Evolutionary conservation across 345 rosid species (phyloP).

Genomic region (Eucalyptus tenuipes): DNA sequence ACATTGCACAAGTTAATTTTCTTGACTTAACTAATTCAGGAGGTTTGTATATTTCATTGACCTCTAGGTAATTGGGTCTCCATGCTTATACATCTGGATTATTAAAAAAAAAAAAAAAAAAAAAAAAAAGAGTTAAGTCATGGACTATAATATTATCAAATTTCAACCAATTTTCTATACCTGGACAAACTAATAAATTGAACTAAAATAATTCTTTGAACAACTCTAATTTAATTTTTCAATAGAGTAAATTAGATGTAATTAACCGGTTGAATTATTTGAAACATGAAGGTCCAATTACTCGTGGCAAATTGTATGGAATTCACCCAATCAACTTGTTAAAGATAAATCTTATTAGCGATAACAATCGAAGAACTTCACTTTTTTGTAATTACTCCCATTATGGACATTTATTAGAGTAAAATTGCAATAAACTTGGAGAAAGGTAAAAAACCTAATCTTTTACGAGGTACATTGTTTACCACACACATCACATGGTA

Average conservation of each 20-base stretch:
- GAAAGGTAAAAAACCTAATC: background rate
- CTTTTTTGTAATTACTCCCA: background rate
- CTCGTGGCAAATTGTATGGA: background rate
- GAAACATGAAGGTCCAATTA: background rate
- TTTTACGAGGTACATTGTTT: background rate
- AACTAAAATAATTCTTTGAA: background rate
- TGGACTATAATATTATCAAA: background rate
- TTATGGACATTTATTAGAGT: background rate
- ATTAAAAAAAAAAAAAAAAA: too few species aligned
- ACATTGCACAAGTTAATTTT: background rate
- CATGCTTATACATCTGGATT: too few species aligned
- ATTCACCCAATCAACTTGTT: background rate
- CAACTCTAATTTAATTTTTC: background rate
- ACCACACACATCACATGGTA: too few species aligned
- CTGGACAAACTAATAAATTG: too few species aligned
- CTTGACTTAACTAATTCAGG: accelerated
- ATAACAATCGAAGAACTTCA: background rate
- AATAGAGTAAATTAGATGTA: background rate
- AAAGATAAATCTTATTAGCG: background rate
- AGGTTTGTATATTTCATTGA: background rate
- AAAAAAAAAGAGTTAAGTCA: background rate
- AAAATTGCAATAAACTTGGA: background rate
- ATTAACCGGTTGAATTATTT: background rate
- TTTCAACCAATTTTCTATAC: background rate
- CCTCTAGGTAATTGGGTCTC: background rate